Evolutionary conservation across 345 rosid species (phyloP), one percentile per base, ranked within the genome.

Genomic region (Atalantia buxifolia): DNA sequence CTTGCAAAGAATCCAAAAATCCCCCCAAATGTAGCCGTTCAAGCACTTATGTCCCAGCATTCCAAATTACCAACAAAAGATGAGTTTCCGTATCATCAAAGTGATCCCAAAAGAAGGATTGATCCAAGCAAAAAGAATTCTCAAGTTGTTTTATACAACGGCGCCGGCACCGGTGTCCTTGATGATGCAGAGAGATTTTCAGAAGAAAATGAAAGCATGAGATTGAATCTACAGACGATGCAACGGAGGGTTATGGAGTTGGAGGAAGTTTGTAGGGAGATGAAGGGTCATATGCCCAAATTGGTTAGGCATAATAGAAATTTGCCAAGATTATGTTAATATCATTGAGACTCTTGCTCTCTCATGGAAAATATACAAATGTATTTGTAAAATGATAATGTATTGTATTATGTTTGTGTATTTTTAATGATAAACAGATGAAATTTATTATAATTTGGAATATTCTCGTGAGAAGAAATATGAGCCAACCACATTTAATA

Each of bases 1-100:
- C 88, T 93, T 28, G 94, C 94, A 2, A 93, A 88, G 85, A 93
- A 90, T 66, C 98, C 94, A 1, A 92, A 88, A 81, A 90, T 92
- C 78, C 92, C 98, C n/a, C 98, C 98, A 63, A 85, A 79, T 65
- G 65, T 87, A 25, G 81, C 98, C 19, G 84, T 93, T 42, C 81
- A 90, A 75, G 96, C 98, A 76, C 93, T 93, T 61, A 87, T 78
- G 77, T 88, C 91, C 9, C 94, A 92, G 81, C 79, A 53, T 53
- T 18, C 83, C 24, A 74, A 75, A 28, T 48, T 76, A 6, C 75
- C 82, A 1, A 62, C 64, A 16, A 70, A 53, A 14, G 38, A 64
- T 53, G 89, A 66, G 56, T 18, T 38, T 45, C 62, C 27, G 10
- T 70, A 81, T 60, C 57, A 53, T 1, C 57, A 53, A 53, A 53